These are phyloP conservation scores for Syzygium malaccense DNA, from an alignment of 441 rosid species.

Conservation along the genomic window DNA sequence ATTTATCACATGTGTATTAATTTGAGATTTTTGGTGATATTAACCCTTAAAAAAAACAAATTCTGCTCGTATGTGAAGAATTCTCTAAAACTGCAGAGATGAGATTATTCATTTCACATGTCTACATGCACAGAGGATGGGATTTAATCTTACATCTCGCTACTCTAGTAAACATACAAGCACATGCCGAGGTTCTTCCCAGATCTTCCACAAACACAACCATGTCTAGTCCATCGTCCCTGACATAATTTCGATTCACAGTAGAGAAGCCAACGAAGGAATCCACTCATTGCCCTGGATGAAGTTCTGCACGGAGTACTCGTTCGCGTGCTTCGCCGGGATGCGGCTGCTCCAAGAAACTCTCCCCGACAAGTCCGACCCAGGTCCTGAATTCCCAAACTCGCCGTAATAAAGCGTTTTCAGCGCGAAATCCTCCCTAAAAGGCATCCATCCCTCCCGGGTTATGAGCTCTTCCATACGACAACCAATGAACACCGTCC, in stretches of 20 bases:
- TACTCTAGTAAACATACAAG: background rate
- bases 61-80: background rate
- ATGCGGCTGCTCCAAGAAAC: constrained; percentile 74
- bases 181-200: background rate
- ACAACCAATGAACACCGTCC: constrained; percentile 60
- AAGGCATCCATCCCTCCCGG: constrained; percentile 81
- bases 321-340: constrained; percentile 43
- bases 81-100: background rate
- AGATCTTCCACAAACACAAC: background rate
- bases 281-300: constrained; percentile 86
- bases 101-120: background rate
- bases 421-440: constrained; percentile 55
- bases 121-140: background rate
- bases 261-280: constrained; percentile 18
- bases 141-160: background rate
- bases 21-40: too few species aligned
- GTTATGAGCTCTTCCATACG: constrained; percentile 40
- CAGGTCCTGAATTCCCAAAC: constrained; percentile 56
- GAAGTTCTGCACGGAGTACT: constrained; percentile 68
- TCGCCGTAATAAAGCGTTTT: constrained; percentile 84
- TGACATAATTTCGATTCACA: background rate
- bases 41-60: background rate
- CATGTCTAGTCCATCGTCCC: background rate
- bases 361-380: constrained; percentile 39
- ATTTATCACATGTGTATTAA: too few species aligned